Conservation (phyloP, 495 filamentous ascomycete species). For the Lophiotrema nucula region DNA sequence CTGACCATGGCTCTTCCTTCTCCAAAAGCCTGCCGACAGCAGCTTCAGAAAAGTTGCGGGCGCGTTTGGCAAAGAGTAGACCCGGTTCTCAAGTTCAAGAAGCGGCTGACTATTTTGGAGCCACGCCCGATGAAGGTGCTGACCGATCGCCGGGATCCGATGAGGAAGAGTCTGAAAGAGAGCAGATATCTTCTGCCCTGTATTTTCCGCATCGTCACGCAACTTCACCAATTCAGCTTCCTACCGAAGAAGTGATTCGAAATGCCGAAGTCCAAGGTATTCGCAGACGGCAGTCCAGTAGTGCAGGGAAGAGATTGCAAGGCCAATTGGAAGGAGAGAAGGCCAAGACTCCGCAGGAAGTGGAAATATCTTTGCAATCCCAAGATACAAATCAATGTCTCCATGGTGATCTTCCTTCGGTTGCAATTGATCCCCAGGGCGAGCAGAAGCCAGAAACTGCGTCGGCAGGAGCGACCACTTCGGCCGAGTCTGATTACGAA, state of each 20-base stretch:
- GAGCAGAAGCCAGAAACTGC: constrained; percentile 20
- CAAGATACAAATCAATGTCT: constrained; percentile 60
- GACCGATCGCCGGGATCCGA: constrained; percentile 43
- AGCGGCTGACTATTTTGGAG: constrained; percentile 20
- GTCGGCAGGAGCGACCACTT: constrained; percentile 19
- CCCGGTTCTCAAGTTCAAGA: constrained; percentile 4
- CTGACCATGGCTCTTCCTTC: constrained; percentile 52
- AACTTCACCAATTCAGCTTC: constrained; percentile 22
- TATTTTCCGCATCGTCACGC: constrained; percentile 82
- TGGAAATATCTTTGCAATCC: constrained; percentile 64
- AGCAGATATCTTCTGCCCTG: constrained; percentile 91
- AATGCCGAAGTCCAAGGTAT: constrained; percentile 20
- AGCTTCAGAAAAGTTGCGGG: constrained; percentile 35
- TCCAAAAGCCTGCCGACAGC: constrained; percentile 55
- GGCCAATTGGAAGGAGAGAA: constrained; percentile 28
- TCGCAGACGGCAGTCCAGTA: constrained; percentile 19
- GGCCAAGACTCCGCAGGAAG: constrained; percentile 35
- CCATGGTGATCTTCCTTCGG: constrained; percentile 55
- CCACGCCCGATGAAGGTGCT: constrained; percentile 41
- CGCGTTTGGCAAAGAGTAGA: not conserved
- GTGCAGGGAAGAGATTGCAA: constrained; percentile 40
- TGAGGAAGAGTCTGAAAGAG: constrained; percentile 82
- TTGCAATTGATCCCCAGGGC: constrained; percentile 22
- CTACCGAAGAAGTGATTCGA: constrained; percentile 7
- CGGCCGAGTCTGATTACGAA: constrained; percentile 59